Percentiles rank a stretch among this genome's conserved stretches.
These are phyloP conservation scores for Fusarium albidum DNA, from an alignment of 2,329 filamentous ascomycete species.

Conservation along the genomic window DNA sequence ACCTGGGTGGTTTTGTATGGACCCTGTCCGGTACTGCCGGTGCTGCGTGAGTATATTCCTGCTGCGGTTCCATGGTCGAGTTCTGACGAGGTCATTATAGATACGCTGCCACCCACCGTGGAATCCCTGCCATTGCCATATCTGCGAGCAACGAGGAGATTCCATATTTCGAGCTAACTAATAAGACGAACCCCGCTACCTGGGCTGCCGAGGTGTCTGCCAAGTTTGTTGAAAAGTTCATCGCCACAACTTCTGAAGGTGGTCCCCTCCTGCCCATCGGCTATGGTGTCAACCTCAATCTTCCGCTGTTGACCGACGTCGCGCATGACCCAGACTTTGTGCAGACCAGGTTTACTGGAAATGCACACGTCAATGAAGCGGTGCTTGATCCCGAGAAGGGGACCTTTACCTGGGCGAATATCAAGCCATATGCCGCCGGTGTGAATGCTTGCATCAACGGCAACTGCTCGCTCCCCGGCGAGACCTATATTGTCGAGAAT, in stretches of 20 bases:
- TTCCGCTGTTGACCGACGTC: conserved; percentile 53
- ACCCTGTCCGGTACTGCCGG: conserved; percentile 60
- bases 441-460: conserved; percentile 61
- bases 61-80: too few species aligned
- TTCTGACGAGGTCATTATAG: conserved; percentile 34
- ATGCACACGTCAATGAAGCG: conserved; percentile 55
- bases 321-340: conserved; percentile 52
- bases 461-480: conserved; percentile 58
- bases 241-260: conserved; percentile 45
- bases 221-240: conserved; percentile 54
- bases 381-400: conserved; percentile 53
- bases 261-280: conserved; percentile 53
- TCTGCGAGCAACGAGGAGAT: conserved; percentile 53
- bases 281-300: conserved; percentile 62
- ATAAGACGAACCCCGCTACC: conserved; percentile 54
- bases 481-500: conserved; percentile 55
- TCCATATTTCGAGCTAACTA: conserved; percentile 49
- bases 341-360: conserved; percentile 58
- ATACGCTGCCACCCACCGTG: conserved; percentile 57
- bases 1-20: conserved; percentile 62
- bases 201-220: conserved; percentile 52
- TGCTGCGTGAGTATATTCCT: conserved; percentile 43
- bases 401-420: conserved; percentile 52
- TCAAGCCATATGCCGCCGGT: conserved; percentile 48
- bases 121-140: conserved; percentile 59